Percentiles rank a stretch among this genome's conserved stretches.
Conservation (phyloP, 768 basidiomycete genomes). For the Boletus vermiculosoides region DNA sequence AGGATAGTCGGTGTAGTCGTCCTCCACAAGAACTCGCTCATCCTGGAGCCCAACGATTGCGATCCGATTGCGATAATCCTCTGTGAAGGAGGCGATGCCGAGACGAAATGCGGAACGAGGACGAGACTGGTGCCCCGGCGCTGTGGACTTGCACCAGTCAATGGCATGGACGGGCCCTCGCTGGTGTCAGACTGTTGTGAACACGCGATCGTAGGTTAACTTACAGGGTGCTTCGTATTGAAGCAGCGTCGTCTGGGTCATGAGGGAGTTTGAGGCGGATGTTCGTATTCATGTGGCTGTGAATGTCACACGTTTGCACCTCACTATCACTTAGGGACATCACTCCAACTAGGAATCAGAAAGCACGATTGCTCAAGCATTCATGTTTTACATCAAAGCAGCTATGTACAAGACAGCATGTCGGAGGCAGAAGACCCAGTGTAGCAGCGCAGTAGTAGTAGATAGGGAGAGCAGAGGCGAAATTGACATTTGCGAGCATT, state of each 20-base stretch:
- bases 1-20: conserved; percentile 77
- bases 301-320: background rate
- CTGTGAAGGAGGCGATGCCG: conserved; percentile 81
- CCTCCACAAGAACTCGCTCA: conserved; percentile 84
- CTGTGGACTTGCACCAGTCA: conserved; percentile 85
- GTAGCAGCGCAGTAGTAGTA: conserved; percentile 22
- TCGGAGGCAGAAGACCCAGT: conserved; percentile 17
- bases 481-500: conserved; percentile 19
- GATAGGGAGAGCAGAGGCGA: conserved; percentile 18
- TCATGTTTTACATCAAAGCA: conserved; percentile 29
- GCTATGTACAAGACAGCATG: conserved; percentile 32
- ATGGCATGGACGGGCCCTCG: conserved; percentile 83
- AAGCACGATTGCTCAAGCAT: conserved; percentile 13
- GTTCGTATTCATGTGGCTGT: conserved; percentile 26
- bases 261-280: conserved; percentile 27
- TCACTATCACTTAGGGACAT: background rate
- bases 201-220: conserved; percentile 29
- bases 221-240: conserved; percentile 86
- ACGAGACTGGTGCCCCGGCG: conserved; percentile 69
- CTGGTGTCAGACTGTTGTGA: conserved; percentile 19
- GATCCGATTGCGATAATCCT: conserved; percentile 81
- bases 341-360: background rate
- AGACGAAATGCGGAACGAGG: conserved; percentile 79
- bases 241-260: conserved; percentile 71
- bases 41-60: conserved; percentile 79